Evolutionary conservation across 768 basidiomycete species (phyloP).

Genomic region (Leccinum longicurvipes): DNA sequence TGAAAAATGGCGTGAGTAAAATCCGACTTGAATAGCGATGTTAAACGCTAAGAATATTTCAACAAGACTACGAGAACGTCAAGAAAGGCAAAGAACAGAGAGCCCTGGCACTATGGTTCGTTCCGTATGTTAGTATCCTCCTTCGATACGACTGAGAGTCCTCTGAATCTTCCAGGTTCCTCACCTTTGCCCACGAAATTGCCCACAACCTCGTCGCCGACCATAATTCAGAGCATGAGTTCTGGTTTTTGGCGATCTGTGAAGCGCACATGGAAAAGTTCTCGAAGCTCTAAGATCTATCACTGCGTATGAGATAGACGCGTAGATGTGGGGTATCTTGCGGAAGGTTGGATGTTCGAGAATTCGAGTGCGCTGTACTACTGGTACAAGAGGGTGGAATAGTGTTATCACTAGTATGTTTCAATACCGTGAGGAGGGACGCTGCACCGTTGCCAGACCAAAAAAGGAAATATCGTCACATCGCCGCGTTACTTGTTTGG

Average conservation of each 20-base stretch:
- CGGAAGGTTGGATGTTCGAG: no score
- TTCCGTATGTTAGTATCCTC: background rate
- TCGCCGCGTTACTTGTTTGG: conserved; percentile 12
- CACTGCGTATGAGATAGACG: background rate
- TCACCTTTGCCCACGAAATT: background rate
- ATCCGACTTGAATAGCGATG: background rate
- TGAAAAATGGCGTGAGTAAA: background rate
- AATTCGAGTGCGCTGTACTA: no score
- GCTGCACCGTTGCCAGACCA: no score
- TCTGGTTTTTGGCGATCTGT: background rate
- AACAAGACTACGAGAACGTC: background rate
- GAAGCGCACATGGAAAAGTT: background rate
- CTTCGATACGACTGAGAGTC: background rate
- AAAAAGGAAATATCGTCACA: no score
- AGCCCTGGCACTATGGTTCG: background rate
- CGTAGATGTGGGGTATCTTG: no score
- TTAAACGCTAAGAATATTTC: background rate
- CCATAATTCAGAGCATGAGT: background rate
- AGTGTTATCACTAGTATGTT: no score
- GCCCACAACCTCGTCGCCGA: background rate
- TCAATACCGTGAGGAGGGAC: no score
- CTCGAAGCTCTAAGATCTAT: background rate
- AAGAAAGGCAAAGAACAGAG: background rate
- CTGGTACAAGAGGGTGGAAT: no score
- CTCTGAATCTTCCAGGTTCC: background rate